Conservation (phyloP, 441 rosid species). For the Adansonia madagascariensis region DNA sequence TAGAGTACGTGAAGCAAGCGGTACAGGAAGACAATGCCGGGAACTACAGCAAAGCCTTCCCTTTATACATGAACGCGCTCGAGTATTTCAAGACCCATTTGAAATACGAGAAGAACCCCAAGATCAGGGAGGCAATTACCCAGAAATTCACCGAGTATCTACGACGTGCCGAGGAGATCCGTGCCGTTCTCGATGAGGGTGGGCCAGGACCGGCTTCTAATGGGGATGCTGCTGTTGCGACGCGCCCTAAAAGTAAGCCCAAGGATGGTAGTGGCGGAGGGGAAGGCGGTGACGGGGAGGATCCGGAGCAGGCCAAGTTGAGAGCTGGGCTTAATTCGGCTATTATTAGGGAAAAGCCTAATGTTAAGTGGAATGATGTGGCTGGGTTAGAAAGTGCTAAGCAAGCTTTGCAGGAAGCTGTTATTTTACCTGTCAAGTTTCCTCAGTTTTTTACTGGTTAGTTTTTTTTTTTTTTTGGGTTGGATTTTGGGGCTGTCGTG, state of each 20-base stretch:
- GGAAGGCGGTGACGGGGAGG: conserved; percentile 81
- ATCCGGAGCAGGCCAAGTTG: conserved; percentile 77
- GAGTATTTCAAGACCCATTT: conserved; percentile 98
- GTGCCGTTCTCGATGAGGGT: conserved; percentile 90
- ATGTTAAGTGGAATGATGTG: conserved; percentile 74
- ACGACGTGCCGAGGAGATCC: conserved; percentile 99
- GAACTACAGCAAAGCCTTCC: conserved; percentile 89
- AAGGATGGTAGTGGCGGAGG: conserved; percentile 66
- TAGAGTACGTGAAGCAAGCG: conserved; percentile 96
- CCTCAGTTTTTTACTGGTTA: conserved; percentile 91
- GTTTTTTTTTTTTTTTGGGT: conserved; percentile 7
- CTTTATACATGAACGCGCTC: conserved; percentile 92
- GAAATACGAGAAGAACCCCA: conserved; percentile 97
- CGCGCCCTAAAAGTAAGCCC: conserved; percentile 78
- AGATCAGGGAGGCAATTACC: conserved; percentile 88
- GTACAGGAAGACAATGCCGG: conserved; percentile 92
- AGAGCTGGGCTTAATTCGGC: conserved; percentile 82
- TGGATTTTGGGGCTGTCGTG: neutral
- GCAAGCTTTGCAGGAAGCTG: conserved; percentile 91
- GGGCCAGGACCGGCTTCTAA: conserved; percentile 82
- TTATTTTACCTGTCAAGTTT: conserved; percentile 85
- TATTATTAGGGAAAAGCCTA: conserved; percentile 85
- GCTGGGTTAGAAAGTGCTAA: conserved; percentile 85
- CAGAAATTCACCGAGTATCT: conserved; percentile 95
- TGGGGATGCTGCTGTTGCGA: conserved; percentile 91